Evolutionary conservation across 2,329 filamentous ascomycete species (phyloP), one percentile per base, ranked within the genome.

Genomic region (Geosmithia putterillii): DNA sequence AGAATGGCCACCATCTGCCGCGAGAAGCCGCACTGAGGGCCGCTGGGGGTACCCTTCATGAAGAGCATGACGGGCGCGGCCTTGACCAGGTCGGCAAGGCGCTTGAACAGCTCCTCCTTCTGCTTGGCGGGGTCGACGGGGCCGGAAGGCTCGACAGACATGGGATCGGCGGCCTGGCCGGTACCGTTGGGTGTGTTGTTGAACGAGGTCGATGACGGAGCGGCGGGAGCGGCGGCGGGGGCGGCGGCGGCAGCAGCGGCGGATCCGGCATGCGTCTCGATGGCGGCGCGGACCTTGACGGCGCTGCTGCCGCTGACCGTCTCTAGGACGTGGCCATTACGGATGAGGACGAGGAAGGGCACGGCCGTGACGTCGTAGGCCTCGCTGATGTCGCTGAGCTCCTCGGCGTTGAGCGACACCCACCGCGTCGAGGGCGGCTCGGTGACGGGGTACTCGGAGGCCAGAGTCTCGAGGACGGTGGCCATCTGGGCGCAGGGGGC

Each of bases 61-160:
- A 98, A 98, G 22, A 98, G 71, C 92, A 98, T 98, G 25, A 98
- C 89, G 0, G 89, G 87, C 25, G 92, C 90, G 5, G 92, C 92
- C 68, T 90, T 94, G 51, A 96, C 90, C 32, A 98, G 73, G 52
- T 94, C 85, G 18, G 66, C 74, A 34, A 98, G 70, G 25, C 90
- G 75, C 61, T 83, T 81, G 62, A 87, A 81, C 43, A 98, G 68
- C 51, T 94, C 88, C 60, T 95, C 86, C 66, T 90, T 90, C 41
- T 74, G 73, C 61, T 79, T 73, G 44, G 66, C 72, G 7, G 67
- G 70, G 46, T 78, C 73, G 12, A 52, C 50, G 8, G 57, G 52
- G 38, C 63, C 60, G 9, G 59, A 58, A 2, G 65, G 63, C 49
- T 67, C 51, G 37, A 57, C 50, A 51, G 50, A 19, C 41, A 45